Base-by-base conservation (phyloP, 78 protist genomes). In the Protostelium mycophagum region DNA sequence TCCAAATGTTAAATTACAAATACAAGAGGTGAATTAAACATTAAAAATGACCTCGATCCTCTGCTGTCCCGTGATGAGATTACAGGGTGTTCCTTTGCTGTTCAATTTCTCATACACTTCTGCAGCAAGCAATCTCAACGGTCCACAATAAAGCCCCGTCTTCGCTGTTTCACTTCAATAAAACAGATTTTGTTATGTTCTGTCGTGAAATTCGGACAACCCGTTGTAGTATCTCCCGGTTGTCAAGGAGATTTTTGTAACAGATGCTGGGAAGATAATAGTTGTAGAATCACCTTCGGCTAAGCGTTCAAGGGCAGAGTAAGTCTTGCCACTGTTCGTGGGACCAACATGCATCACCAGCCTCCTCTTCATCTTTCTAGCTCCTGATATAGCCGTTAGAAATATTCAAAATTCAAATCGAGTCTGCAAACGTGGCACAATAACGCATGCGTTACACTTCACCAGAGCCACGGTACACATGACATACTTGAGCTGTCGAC, bases 91-190 rank as follows among this genome's bases (percentile, higher is more conserved):
- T 0, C 37, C 51, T 0, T 36, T 85, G 34, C 34, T 63, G 28
- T 38, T 84, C n/a, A 93, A 38, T 39, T 87, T 84, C 51, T 87
- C 95, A 37, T 87, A 90, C 0, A 93, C 28, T 63, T 93, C 93
- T 10, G 88, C 87, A 28, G 95, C 95, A 38, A 93, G 86, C 23
- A 93, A 38, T 34, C 95, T 34, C 23, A 93, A 73, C 31, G 95
- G 95, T 35, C 93, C 95, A 87, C 95, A 93, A 87, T 90, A 93
- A 16, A 93, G 85, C 1, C 95, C 95, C 83, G 87, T 90, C 25
- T 87, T 90, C n/a, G 93, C 35, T 51, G 73, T 51, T 5, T 51
- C 73, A 16, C 16, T 5, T 51, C 73, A 51, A 5, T n/a, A n/a
- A n/a, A n/a, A n/a, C n/a, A n/a, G n/a, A n/a, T n/a, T n/a, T n/a